phyloP scores from a whole-genome alignment of 2,329 filamentous ascomycete genomes.

The Microthyrium microscopicum region DNA sequence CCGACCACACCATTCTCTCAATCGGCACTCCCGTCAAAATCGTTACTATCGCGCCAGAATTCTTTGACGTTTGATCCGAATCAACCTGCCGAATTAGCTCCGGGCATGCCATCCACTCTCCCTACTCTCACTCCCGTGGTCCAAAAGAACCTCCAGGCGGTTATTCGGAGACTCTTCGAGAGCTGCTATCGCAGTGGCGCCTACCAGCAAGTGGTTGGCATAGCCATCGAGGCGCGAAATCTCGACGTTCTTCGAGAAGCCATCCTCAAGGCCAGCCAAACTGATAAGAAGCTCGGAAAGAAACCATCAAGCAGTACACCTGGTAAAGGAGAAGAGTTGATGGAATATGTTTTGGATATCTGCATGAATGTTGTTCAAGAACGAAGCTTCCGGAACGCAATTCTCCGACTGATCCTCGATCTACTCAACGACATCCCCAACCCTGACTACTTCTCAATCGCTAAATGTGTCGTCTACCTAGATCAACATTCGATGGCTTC shows the following conservation, averaged over 20 bases:
- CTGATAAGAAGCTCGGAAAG: constrained; percentile 49
- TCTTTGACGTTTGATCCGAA: constrained; percentile 43
- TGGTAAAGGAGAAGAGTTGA: constrained; percentile 68
- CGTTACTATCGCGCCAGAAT: constrained; percentile 70
- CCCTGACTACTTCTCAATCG: constrained; percentile 95
- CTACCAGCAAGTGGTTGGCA: constrained; percentile 91
- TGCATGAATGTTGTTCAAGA: constrained; percentile 98
- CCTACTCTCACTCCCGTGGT: constrained; percentile 52
- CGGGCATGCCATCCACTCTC: constrained; percentile 34
- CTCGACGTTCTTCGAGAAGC: constrained; percentile 72
- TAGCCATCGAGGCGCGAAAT: constrained; percentile 88
- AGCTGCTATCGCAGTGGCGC: constrained; percentile 71
- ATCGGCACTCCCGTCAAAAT: constrained; percentile 83
- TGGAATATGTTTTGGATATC: constrained; percentile 91
- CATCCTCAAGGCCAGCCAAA: constrained; percentile 70
- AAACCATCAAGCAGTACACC: constrained; percentile 32
- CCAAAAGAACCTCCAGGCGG: constrained; percentile 60
- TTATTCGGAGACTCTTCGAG: constrained; percentile 84
- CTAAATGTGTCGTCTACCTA: constrained; percentile 91
- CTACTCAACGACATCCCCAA: constrained; percentile 84
- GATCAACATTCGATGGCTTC: constrained; percentile 85
- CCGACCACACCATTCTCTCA: constrained; percentile 93
- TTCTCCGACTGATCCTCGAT: constrained; percentile 80
- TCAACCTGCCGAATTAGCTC: constrained; percentile 38
- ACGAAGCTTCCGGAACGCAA: constrained; percentile 67